Base-by-base conservation (phyloP, 352 stramenopile genomes). In the Phytopythium kandeliae region DNA sequence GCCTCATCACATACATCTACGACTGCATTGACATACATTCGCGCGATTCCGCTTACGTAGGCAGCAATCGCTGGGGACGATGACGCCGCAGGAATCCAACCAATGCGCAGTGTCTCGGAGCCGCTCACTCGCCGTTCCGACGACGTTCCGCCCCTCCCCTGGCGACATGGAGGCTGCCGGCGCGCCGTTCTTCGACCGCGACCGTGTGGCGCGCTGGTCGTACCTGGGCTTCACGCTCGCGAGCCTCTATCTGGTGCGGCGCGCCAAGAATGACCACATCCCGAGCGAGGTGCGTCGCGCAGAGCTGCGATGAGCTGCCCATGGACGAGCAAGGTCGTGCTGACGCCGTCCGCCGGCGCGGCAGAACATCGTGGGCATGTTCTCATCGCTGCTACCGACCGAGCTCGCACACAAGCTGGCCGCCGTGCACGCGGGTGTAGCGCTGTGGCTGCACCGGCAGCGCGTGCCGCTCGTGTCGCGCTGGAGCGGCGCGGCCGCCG, bases 371-470 rank as follows among this genome's bases (percentile, higher is more conserved):
- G 58, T 78, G 2, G 64, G 65, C 19, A 74, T 78, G 63, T 58
- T 55, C 15, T 55, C 55, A 42, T 66, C 63, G 34, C 43, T 84
- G 48, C 42, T 80, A 47, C 72, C 72, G 19, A 73, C 69, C 4
- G 72, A 84, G 58, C 67, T 84, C 3, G 60, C 72, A 30, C 67
- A 84, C 64, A 78, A 80, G 41, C 54, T 84, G 12, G 48, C 67
- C 28, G 60, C 67, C 28, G 31, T 72, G 38, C 70, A 84, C 55
- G 58, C 63, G 21, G 75, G 57, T 54, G 45, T 77, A 4, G 54
- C 63, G 19, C 59, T 57, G 1, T 65, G 63, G 50, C 54, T 84
- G 28, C 57, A 70, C 24, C 67, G 69, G 48, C 73, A 71, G 55
- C 67, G 71, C 26, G 55, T 73, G 34, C 69, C 72, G 10, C 68